Conservation (phyloP, 306 rosid genomes). For the Cicer chorassanicum region DNA sequence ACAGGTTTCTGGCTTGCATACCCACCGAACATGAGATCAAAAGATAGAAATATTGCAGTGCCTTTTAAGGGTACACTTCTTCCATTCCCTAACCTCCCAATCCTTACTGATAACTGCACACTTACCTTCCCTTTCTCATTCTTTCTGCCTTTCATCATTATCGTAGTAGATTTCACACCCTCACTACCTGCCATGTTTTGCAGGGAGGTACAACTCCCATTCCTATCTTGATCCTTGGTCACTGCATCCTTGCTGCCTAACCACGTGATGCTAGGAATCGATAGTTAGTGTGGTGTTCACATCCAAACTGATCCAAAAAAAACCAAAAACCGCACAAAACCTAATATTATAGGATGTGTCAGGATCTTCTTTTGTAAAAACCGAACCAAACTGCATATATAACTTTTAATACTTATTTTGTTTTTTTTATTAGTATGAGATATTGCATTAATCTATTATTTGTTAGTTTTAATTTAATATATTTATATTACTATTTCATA, state of each 20-base stretch:
- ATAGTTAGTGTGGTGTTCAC: neutral
- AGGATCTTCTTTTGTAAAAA: too few species aligned
- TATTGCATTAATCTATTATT: too few species aligned
- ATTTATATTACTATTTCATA: too few species aligned
- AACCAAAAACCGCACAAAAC: too few species aligned
- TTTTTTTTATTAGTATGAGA: too few species aligned
- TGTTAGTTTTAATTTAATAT: too few species aligned
- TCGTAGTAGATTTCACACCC: neutral
- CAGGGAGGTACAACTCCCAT: neutral
- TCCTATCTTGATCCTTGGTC: neutral
- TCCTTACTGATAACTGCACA: neutral
- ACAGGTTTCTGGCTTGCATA: neutral
- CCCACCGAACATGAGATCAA: neutral
- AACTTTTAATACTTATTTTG: too few species aligned
- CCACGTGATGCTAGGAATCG: neutral
- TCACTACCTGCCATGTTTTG: neutral
- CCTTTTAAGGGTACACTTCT: slow-evolving; percentile 7
- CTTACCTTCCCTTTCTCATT: neutral
- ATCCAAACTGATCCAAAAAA: too few species aligned
- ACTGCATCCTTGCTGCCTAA: neutral
- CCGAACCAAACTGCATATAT: too few species aligned
- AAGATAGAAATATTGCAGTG: neutral
- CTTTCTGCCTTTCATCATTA: slow-evolving; percentile 4
- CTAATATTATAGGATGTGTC: too few species aligned
- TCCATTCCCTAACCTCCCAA: neutral